Conservation (phyloP, 2,329 filamentous ascomycete genomes). For the Pestalotiopsis sp. region DNA sequence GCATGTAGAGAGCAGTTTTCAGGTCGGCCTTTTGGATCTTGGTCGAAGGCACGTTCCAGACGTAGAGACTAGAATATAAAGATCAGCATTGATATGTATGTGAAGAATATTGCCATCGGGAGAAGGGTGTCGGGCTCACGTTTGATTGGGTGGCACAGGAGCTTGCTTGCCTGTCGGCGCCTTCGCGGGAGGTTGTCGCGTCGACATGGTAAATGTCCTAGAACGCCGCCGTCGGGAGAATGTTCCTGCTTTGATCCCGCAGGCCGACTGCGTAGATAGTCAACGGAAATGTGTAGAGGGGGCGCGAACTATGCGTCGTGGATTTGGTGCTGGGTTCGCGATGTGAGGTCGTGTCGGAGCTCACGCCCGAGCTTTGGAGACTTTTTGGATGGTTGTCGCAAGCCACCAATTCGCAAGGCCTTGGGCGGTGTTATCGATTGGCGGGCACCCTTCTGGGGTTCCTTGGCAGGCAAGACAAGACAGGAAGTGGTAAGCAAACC, state of each 20-base stretch:
- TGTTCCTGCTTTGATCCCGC: not conserved
- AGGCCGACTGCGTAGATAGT: not conserved
- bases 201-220: conserved; percentile 1
- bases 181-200: conserved; percentile 28
- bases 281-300: not conserved
- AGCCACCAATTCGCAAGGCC: not conserved
- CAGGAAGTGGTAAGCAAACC: not conserved
- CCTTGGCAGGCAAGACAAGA: not conserved
- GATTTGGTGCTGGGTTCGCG: not conserved
- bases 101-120: conserved; percentile 7
- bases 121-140: conserved; percentile 51
- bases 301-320: not conserved
- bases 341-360: not conserved
- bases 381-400: not conserved
- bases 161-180: conserved; percentile 47
- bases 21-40: conserved; percentile 90
- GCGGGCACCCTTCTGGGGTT: not conserved
- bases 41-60: conserved; percentile 80
- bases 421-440: not conserved
- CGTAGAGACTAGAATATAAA: conserved; percentile 66
- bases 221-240: not conserved
- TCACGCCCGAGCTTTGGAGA: not conserved
- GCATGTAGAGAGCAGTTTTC: conserved; percentile 82
- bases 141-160: conserved; percentile 69
- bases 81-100: conserved; percentile 12